These are phyloP conservation scores for Adiantum capillusveneris DNA, from an alignment of 75 land plant species.

Conservation along the genomic window DNA sequence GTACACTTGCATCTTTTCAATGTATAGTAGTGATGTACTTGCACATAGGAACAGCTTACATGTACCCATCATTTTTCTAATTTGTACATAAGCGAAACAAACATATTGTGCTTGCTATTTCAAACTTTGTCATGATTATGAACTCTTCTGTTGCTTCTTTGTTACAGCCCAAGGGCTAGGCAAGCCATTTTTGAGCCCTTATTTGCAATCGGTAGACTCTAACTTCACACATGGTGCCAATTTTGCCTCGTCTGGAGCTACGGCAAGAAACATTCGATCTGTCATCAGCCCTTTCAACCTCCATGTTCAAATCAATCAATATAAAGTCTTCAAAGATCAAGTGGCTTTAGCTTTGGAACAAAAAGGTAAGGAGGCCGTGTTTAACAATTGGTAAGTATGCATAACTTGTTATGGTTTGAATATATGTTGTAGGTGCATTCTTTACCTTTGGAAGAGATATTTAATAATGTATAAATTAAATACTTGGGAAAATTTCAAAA, in stretches of 20 bases:
- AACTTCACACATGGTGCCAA: slow-evolving; percentile 38
- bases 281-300: slow-evolving; percentile 15
- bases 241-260: slow-evolving; percentile 23
- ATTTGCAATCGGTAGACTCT: slow-evolving; percentile 68
- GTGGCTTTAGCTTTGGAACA: not conserved
- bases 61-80: too few species aligned
- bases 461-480: too few species aligned
- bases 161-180: slow-evolving; percentile 63
- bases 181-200: slow-evolving; percentile 66
- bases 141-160: too few species aligned
- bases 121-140: too few species aligned
- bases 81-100: too few species aligned
- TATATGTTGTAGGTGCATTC: too few species aligned
- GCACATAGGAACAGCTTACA: too few species aligned
- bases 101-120: too few species aligned
- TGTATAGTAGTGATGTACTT: too few species aligned
- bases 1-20: too few species aligned
- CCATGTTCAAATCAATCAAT: slow-evolving; percentile 17
- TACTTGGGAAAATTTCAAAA: too few species aligned
- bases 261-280: not conserved
- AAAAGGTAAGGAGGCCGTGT: not conserved
- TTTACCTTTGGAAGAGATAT: too few species aligned
- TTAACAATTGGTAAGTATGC: not conserved
- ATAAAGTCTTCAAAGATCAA: slow-evolving; percentile 20
- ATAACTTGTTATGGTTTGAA: not conserved